A percentile compares a stretch with the other conserved stretches of the same genome.
phyloP scores from a whole-genome alignment of 306 rosid species.

The Rubus idaeus region DNA sequence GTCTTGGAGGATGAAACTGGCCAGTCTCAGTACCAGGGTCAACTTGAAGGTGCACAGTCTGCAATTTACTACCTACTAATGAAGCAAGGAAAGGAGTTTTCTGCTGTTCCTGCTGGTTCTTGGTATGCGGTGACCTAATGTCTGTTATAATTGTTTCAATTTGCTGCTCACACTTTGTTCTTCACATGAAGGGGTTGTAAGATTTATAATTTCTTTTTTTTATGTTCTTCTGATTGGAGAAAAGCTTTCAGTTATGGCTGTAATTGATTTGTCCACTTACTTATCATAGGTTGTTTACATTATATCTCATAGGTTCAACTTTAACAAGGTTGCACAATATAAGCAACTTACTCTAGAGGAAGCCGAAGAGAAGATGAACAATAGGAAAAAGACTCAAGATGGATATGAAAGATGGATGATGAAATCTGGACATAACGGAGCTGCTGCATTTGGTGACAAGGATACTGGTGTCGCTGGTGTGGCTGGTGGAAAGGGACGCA shows the following conservation, averaged over 20 bases:
- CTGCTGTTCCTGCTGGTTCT: slow-evolving; percentile 97
- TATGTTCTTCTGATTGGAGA: slow-evolving; percentile 7
- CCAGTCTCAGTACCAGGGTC: slow-evolving; percentile 83
- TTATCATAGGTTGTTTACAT: not conserved
- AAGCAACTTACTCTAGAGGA: slow-evolving; percentile 93
- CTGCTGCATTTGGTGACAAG: slow-evolving; percentile 91
- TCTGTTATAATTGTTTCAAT: not conserved
- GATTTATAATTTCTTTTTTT: not conserved
- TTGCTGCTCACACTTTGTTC: not conserved
- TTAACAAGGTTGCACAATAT: slow-evolving; percentile 92
- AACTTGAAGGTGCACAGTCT: slow-evolving; percentile 91
- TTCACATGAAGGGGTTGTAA: not conserved
- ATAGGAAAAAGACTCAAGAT: slow-evolving; percentile 94
- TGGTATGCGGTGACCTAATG: slow-evolving; percentile 54
- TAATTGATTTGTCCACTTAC: slow-evolving; percentile 20
- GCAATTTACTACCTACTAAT: slow-evolving; percentile 85
- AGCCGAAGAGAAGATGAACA: slow-evolving; percentile 98
- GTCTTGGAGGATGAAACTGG: slow-evolving; percentile 96
- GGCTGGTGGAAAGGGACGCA: slow-evolving; percentile 63
- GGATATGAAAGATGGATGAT: slow-evolving; percentile 99
- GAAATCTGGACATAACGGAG: slow-evolving; percentile 89
- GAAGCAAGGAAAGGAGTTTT: slow-evolving; percentile 84
- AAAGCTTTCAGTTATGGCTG: not conserved
- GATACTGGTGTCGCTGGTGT: slow-evolving; percentile 54
- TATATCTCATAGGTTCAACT: slow-evolving; percentile 68